Percentiles rank a stretch among this genome's conserved stretches.
Evolutionary conservation across 2,329 filamentous ascomycete genomes (phyloP).

Genomic region (Magnaporthales sp.): DNA sequence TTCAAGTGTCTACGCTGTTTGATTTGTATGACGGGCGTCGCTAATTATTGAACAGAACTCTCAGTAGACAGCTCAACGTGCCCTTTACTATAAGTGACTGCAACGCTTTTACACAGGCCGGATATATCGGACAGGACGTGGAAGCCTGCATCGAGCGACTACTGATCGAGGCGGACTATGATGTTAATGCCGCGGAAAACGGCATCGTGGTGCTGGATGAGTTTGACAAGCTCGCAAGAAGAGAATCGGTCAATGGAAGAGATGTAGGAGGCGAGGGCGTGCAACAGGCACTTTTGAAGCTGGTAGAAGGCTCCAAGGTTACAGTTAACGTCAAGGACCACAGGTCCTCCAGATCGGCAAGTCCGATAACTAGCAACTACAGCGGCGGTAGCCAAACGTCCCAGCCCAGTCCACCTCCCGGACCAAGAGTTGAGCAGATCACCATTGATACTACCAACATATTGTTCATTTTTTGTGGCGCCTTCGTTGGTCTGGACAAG

Average conservation of each 20-base stretch:
- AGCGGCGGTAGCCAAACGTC: constrained; percentile 33
- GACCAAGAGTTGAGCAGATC: constrained; percentile 51
- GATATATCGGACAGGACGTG: constrained; percentile 97
- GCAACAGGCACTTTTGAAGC: constrained; percentile 89
- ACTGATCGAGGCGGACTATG: constrained; percentile 83
- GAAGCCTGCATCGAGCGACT: constrained; percentile 89
- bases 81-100: constrained; percentile 95
- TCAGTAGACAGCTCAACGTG: constrained; percentile 87
- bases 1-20: background rate
- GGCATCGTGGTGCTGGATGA: constrained; percentile 96
- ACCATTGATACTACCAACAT: constrained; percentile 92
- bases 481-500: constrained; percentile 89
- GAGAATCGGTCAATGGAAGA: constrained; percentile 79
- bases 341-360: constrained; percentile 44
- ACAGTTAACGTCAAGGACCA: constrained; percentile 84
- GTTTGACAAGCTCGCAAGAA: constrained; percentile 91
- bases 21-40: background rate
- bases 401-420: constrained; percentile 31
- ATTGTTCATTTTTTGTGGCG: constrained; percentile 92
- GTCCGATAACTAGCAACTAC: constrained; percentile 45
- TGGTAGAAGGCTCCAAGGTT: constrained; percentile 91
- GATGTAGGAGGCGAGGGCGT: constrained; percentile 96
- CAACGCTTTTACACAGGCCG: constrained; percentile 90
- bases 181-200: constrained; percentile 73
- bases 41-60: constrained; percentile 50